phyloP scores from a whole-genome alignment of 768 basidiomycete genomes.

The Coprinopsis marcescibilis region DNA sequence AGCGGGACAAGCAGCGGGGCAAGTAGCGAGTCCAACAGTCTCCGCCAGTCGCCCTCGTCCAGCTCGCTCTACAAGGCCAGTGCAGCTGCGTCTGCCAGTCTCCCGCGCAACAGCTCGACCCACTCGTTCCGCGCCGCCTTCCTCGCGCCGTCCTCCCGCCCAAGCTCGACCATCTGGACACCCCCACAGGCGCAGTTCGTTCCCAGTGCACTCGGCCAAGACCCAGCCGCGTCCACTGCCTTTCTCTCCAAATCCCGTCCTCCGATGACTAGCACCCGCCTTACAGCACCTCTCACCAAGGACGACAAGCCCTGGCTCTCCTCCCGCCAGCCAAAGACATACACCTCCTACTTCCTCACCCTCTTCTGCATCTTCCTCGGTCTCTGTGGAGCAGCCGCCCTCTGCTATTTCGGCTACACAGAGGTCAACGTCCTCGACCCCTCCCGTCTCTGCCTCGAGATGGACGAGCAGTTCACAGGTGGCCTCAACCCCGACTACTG shows the following conservation, averaged over 20 bases:
- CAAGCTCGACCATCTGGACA: constrained; percentile 58
- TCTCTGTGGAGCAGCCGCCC: constrained; percentile 40
- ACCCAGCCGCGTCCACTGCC: constrained; percentile 8
- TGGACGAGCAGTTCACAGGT: constrained; percentile 64
- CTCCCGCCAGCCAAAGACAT: constrained; percentile 29
- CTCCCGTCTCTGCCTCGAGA: constrained; percentile 48
- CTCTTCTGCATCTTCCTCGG: constrained; percentile 51
- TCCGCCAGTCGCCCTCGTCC: constrained; percentile 20
- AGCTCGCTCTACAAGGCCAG: constrained; percentile 40
- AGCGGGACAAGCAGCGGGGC: constrained; percentile 7
- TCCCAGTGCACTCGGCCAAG: constrained; percentile 17
- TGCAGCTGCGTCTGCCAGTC: constrained; percentile 28
- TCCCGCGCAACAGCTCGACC: constrained; percentile 37
- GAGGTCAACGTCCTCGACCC: constrained; percentile 40
- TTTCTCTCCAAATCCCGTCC: constrained; percentile 24
- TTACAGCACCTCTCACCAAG: constrained; percentile 44
- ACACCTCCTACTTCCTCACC: constrained; percentile 40
- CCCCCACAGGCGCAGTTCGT: constrained; percentile 55
- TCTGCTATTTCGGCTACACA: constrained; percentile 50
- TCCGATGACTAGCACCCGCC: constrained; percentile 42
- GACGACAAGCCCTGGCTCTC: constrained; percentile 60
- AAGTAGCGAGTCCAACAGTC: constrained; percentile 13
- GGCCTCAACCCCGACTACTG: constrained; percentile 47
- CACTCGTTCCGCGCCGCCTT: constrained; percentile 64
- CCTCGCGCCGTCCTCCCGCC: constrained; percentile 65